phyloP scores from a whole-genome alignment of 345 rosid genomes.

The Geranium rotundifolium region DNA sequence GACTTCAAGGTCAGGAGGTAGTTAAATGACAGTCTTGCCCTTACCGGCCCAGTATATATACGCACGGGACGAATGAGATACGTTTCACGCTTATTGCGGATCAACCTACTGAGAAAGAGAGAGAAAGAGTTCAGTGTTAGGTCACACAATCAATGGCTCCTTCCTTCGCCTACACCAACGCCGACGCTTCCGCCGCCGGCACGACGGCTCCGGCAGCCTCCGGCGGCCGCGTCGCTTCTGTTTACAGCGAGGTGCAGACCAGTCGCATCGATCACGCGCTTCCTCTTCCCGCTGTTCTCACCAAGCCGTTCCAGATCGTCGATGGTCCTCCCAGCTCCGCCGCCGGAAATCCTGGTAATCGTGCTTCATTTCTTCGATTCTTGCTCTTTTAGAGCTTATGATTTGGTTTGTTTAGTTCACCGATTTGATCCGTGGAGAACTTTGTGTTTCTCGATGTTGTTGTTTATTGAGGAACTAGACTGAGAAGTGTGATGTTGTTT shows the following conservation, averaged over 20 bases:
- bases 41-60: no score
- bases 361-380: background rate
- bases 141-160: slow-evolving; percentile 39
- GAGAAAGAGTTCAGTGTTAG: slow-evolving; percentile 10
- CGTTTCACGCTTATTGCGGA: no score
- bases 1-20: no score
- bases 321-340: slow-evolving; percentile 86
- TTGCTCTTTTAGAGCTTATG: slow-evolving; percentile 4
- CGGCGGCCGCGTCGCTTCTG: slow-evolving; percentile 49
- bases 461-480: background rate
- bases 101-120: no score
- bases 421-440: background rate
- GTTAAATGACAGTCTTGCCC: no score
- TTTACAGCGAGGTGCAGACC: slow-evolving; percentile 76
- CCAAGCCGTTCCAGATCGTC: slow-evolving; percentile 53
- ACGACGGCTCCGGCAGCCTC: slow-evolving; percentile 17
- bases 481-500: background rate
- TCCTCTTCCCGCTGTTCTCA: slow-evolving; percentile 75
- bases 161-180: slow-evolving; percentile 28
- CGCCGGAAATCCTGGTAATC: slow-evolving; percentile 81
- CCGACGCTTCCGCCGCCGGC: slow-evolving; percentile 23
- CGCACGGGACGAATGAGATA: no score
- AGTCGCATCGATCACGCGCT: slow-evolving; percentile 69
- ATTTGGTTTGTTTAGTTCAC: background rate
- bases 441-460: background rate